Evolutionary conservation across 441 rosid genomes (phyloP), one percentile per base, ranked within the genome.

Genomic region (Syzygium malaccense): DNA sequence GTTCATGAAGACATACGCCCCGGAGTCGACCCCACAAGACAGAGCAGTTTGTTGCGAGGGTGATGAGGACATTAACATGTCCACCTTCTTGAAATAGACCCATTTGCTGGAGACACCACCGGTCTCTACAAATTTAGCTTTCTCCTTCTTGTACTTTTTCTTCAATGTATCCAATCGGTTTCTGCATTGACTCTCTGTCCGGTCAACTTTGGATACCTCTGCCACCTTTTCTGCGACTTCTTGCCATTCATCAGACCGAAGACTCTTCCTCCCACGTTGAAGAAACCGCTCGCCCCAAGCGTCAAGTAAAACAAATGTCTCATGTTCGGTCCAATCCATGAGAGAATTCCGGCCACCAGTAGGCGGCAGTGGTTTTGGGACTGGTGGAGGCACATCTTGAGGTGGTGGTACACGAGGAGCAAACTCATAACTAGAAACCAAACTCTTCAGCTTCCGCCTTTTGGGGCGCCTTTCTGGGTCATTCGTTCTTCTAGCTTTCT

Each of bases 191-290:
- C 94, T 94, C 90, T 97, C 99, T 0, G 98, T 93, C 87, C 95
- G 94, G 87, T 96, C 98, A 88, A 93, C 92, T 90, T 94, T 94
- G 4, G 97, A 96, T 53, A 91, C 95, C 48, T 96, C 96, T 19
- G 98, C 94, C 54, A 96, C 99, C 93, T 96, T 98, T 94, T 98
- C 99, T n/a, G 99, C 95, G 51, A 98, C 99, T 88, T 96, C 97
- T 87, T 93, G 95, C 99, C 99, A 97, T 87, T 97, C 99, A 71
- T 98, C 99, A 32, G 96, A 94, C 12, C 98, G 94, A 60, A 98
- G 94, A 89, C 99, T 98, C 93, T 96, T 98, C 88, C 98, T 93
- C 88, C 98, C 97, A 87, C 93, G 94, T 86, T 94, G 96, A 90
- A 98, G 89, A 88, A 96, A 96, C 64, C 94, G 93, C 41, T 97